A percentile compares a stretch with the other conserved stretches of the same genome.
These are phyloP conservation scores for Pseudopediastrum boryanum DNA, from an alignment of 139 green algal genomes.

Conservation along the genomic window DNA sequence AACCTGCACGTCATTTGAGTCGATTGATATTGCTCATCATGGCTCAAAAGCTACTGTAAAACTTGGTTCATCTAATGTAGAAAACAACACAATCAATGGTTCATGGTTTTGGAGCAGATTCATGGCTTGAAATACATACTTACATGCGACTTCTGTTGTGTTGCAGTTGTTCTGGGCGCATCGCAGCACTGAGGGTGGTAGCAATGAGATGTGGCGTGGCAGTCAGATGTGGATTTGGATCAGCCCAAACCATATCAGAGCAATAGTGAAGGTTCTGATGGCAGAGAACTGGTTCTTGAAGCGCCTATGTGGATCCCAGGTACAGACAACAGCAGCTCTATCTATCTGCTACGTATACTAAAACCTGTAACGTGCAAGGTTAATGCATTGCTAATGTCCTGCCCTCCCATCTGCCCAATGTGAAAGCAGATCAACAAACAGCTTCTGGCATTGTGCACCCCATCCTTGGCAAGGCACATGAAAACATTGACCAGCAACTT, in stretches of 20 bases:
- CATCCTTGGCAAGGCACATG: neutral
- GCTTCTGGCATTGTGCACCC: neutral
- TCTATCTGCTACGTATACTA: too few relatives aligned
- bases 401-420: too few relatives aligned
- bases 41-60: neutral
- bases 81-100: neutral
- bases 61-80: neutral
- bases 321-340: neutral
- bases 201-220: neutral
- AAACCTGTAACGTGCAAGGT: too few relatives aligned
- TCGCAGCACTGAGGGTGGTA: neutral
- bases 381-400: too few relatives aligned
- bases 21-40: neutral
- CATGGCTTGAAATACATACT: neutral
- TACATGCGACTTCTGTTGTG: too few relatives aligned
- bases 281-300: conserved; percentile 25
- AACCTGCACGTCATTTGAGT: neutral
- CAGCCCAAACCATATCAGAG: conserved; percentile 14
- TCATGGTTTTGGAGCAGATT: neutral
- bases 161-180: neutral
- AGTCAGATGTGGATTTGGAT: conserved; percentile 33
- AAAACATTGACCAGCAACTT: too few relatives aligned
- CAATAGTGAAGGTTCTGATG: conserved; percentile 21
- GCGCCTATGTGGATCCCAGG: neutral
- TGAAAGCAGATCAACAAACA: too few relatives aligned